Conservation (phyloP, 108 stramenopile genomes). For the Discostella stelligeroides region DNA sequence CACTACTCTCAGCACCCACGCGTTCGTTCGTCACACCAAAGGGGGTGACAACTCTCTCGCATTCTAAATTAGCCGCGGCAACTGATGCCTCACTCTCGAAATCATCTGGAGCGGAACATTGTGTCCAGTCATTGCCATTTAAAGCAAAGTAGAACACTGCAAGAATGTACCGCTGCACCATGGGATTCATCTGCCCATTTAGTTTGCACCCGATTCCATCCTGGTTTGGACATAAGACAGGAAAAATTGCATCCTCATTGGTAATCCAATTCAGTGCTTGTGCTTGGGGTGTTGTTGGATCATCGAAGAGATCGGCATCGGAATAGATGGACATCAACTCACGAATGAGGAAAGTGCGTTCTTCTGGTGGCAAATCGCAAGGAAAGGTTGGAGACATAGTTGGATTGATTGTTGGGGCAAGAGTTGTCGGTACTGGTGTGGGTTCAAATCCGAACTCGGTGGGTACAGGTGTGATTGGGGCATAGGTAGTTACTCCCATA, state of each 20-base stretch:
- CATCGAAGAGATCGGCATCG: constrained; percentile 23
- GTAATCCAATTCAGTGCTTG: constrained; percentile 72
- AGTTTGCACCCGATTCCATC: constrained; percentile 13
- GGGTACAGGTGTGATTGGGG: not conserved
- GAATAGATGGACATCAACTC: constrained; percentile 23
- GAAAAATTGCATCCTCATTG: constrained; percentile 50
- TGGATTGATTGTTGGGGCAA: constrained; percentile 6
- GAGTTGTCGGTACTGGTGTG: constrained; percentile 20
- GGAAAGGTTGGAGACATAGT: constrained; percentile 28
- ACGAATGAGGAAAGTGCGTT: constrained; percentile 22
- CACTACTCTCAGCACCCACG: constrained; percentile 15
- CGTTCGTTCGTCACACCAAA: constrained; percentile 27
- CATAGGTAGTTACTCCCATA: too few species aligned
- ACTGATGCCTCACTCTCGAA: constrained; percentile 21
- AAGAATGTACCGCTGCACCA: constrained; percentile 32
- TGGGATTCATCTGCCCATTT: constrained; percentile 2
- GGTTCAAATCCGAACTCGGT: not conserved
- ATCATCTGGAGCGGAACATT: constrained; percentile 66
- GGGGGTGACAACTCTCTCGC: constrained; percentile 28
- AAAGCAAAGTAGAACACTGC: constrained; percentile 36
- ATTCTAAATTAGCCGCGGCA: constrained; percentile 13
- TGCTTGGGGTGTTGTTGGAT: constrained; percentile 50
- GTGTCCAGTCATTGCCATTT: constrained; percentile 45
- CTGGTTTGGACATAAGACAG: constrained; percentile 33
- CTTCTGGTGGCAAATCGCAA: constrained; percentile 36